Conservation (phyloP, 805 yeast genomes). For the Blastobotrys mokoenaii region DNA sequence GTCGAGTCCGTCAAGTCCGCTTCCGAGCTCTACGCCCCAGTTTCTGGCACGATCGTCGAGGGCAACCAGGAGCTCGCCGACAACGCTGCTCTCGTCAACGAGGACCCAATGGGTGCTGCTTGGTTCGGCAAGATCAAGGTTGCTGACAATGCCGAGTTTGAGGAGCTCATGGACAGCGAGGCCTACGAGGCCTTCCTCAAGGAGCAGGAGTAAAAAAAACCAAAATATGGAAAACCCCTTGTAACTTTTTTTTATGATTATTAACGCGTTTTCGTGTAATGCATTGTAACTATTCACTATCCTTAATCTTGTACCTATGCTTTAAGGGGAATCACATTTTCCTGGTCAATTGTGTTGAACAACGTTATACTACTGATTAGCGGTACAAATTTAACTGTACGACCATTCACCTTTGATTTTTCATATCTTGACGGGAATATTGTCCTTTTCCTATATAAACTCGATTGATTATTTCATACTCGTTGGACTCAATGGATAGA, state of each 20-base stretch:
- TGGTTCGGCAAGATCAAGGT: constrained; percentile 81
- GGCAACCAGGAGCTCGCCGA: constrained; percentile 59
- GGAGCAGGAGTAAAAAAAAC: background rate
- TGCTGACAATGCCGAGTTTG: constrained; percentile 30
- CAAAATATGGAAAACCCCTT: too few relatives aligned
- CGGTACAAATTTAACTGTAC: too few relatives aligned
- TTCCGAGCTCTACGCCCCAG: constrained; percentile 85
- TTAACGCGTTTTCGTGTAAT: background rate
- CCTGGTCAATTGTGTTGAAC: too few relatives aligned
- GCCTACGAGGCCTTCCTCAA: constrained; percentile 28
- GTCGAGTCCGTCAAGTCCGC: constrained; percentile 95
- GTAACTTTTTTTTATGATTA: background rate
- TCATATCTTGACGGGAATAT: too few relatives aligned
- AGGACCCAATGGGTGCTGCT: constrained; percentile 88
- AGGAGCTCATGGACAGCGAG: constrained; percentile 24
- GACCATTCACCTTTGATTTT: too few relatives aligned
- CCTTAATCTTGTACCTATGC: background rate
- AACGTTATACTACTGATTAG: too few relatives aligned
- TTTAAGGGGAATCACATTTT: too few relatives aligned
- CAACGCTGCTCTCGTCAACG: constrained; percentile 70
- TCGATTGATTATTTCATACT: too few relatives aligned
- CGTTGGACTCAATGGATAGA: too few relatives aligned
- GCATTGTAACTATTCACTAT: background rate
- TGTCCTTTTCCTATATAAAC: too few relatives aligned
- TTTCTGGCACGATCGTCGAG: constrained; percentile 65